These are phyloP conservation scores for Fusarium secorum DNA, from an alignment of 2,329 filamentous ascomycete genomes.

Conservation along the genomic window DNA sequence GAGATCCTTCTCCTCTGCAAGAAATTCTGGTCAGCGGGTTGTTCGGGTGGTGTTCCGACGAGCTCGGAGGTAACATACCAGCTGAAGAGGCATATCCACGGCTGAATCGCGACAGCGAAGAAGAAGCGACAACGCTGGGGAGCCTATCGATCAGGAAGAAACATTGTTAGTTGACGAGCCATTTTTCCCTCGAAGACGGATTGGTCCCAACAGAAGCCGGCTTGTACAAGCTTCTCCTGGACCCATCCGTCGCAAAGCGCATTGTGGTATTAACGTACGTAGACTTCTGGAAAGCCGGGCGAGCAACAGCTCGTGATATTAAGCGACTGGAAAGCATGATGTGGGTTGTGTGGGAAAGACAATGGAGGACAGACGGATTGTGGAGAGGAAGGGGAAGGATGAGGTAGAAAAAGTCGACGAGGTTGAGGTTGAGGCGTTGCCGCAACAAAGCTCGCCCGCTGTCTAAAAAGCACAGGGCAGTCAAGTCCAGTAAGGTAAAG, in stretches of 20 bases:
- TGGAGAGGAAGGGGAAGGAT: conserved; percentile 29
- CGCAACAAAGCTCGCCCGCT: conserved; percentile 38
- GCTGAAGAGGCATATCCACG: conserved; percentile 66
- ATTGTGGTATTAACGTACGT: conserved; percentile 53
- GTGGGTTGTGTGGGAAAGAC: conserved; percentile 39
- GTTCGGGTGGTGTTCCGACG: conserved; percentile 17
- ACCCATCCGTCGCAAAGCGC: neutral
- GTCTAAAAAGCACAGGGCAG: conserved; percentile 35
- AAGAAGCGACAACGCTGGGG: conserved; percentile 57
- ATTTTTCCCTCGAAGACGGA: conserved; percentile 24
- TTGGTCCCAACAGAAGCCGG: conserved; percentile 18
- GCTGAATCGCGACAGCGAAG: conserved; percentile 59
- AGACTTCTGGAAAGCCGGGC: conserved; percentile 63
- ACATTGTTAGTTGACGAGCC: conserved; percentile 36
- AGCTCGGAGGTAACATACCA: conserved; percentile 53
- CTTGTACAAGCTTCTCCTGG: conserved; percentile 20
- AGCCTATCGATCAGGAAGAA: conserved; percentile 49
- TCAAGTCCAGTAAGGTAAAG: neutral
- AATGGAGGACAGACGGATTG: conserved; percentile 37
- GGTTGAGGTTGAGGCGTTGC: conserved; percentile 39
- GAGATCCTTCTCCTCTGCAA: conserved; percentile 88
- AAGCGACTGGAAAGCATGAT: conserved; percentile 68
- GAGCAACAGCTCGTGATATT: conserved; percentile 65
- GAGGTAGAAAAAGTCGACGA: conserved; percentile 37
- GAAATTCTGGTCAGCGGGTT: conserved; percentile 30